Evolutionary conservation across 768 basidiomycete species (phyloP), one percentile per base, ranked within the genome.

Genomic region (Tricholoma sp.): DNA sequence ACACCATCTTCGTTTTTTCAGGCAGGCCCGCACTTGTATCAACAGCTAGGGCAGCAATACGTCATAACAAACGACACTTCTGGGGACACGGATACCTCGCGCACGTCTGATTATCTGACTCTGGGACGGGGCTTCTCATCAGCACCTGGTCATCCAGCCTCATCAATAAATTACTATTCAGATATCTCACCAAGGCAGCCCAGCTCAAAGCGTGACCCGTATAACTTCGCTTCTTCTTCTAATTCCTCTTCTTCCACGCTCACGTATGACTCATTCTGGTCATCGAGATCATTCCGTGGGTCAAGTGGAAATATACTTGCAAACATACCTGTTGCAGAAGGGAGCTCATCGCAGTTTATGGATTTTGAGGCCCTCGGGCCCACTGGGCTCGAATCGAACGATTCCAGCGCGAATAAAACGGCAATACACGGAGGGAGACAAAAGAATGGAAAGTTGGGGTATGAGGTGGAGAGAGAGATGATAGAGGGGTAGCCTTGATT

Each of bases 231-330:
- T 12, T 34, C 58, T 19, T 37, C 52, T 27, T 37, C 43, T 16
- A 61, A 58, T 18, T 67, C 67, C 45, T 64, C 71, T 55, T 67
- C 59, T n/a, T 66, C 73, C 7, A 66, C 74, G 10, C 69, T 83
- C 45, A 83, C 83, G 2, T 85, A 85, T 61, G 84, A 84, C 63
- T 81, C 81, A 0, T 85, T 84, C 63, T 85, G 83, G 84, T 83
- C 83, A 1, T 74, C 80, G 6, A 81, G 61, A 21, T 62, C 65
- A 7, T 63, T 66, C 57, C 57, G 63, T 9, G 37, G 56, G 10
- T 59, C 66, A 21, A 52, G 41, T 27, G 55, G 59, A 32, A 61
- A 43, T 50, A 57, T 57, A 37, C 18, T 54, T 12, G 37, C 56
- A 27, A 47, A 18, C 52, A 39, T 31, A 14, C 43, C 53, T 29